Conservation (phyloP, 768 basidiomycete genomes). For the Xerocomellus amylosporus region DNA sequence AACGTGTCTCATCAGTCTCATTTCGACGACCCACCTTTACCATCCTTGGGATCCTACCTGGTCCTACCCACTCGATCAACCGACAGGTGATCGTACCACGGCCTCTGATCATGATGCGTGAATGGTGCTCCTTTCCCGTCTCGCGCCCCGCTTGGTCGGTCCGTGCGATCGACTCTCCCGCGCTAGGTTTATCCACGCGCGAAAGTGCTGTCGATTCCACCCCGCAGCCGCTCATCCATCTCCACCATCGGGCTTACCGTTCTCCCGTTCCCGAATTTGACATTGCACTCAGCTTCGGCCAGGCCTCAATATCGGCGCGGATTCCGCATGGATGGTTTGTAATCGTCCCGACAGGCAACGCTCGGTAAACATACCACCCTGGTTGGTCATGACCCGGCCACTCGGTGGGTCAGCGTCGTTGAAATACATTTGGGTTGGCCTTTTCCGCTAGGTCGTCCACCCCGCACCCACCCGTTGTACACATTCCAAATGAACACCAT, state of each 20-base stretch:
- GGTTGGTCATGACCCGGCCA: not conserved
- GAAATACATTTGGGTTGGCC: not conserved
- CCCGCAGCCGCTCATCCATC: slow-evolving; percentile 15
- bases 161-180: slow-evolving; percentile 24
- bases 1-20: slow-evolving; percentile 4
- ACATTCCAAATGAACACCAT: not conserved
- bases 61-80: slow-evolving; percentile 7
- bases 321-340: slow-evolving; percentile 75
- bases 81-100: slow-evolving; percentile 7
- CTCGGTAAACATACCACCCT: slow-evolving; percentile 12
- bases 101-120: slow-evolving; percentile 10
- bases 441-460: not conserved
- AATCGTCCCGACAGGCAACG: slow-evolving; percentile 47
- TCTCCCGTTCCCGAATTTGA: slow-evolving; percentile 52
- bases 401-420: not conserved
- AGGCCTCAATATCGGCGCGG: slow-evolving; percentile 65
- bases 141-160: slow-evolving; percentile 31
- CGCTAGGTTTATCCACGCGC: slow-evolving; percentile 17
- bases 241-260: slow-evolving; percentile 31
- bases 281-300: slow-evolving; percentile 69
- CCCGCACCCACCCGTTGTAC: not conserved
- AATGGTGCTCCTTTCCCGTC: slow-evolving; percentile 6
- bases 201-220: slow-evolving; percentile 4
- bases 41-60: not conserved
- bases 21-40: slow-evolving; percentile 13